Percentiles rank a stretch among this genome's conserved stretches.
These are phyloP conservation scores for Stemphylium beticola DNA, from an alignment of 2,329 filamentous ascomycete genomes.

Conservation along the genomic window DNA sequence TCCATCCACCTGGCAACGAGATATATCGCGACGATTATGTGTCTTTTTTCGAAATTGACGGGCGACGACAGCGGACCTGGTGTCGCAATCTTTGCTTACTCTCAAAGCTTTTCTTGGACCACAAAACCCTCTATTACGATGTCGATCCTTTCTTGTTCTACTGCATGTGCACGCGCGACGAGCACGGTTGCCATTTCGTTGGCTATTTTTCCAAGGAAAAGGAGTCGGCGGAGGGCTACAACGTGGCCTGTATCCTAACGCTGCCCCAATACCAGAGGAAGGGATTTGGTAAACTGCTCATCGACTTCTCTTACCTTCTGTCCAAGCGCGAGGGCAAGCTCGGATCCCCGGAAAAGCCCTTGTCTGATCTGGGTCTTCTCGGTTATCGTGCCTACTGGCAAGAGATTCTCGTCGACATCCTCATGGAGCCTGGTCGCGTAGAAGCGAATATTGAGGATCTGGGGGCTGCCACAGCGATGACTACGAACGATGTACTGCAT, in stretches of 20 bases:
- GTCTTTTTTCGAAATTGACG: constrained; percentile 97
- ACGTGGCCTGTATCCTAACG: constrained; percentile 96
- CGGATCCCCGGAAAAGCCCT: constrained; percentile 93
- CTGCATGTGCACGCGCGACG: constrained; percentile 90
- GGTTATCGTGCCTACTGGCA: constrained; percentile 98
- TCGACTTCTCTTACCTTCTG: constrained; percentile 97
- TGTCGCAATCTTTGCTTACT: constrained; percentile 94
- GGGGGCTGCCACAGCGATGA: constrained; percentile 84
- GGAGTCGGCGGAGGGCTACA: constrained; percentile 95
- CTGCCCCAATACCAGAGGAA: constrained; percentile 95
- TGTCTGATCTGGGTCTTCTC: constrained; percentile 89
- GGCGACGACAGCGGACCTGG: constrained; percentile 90
- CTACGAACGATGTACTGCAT: constrained; percentile 94
- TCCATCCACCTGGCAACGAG: constrained; percentile 95
- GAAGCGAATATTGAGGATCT: constrained; percentile 86
- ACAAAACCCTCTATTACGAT: constrained; percentile 98
- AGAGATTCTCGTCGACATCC: constrained; percentile 86
- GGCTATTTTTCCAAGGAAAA: constrained; percentile 99
- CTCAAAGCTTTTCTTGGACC: constrained; percentile 95
- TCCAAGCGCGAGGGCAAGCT: constrained; percentile 94
- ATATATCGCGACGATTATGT: constrained; percentile 95
- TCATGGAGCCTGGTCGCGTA: constrained; percentile 68
- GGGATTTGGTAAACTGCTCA: constrained; percentile 89
- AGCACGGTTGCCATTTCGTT: constrained; percentile 89
- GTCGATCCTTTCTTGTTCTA: constrained; percentile 99